Base-by-base conservation (phyloP, 192 early-diverging fungal species). In the Entomortierella chlamydospora region DNA sequence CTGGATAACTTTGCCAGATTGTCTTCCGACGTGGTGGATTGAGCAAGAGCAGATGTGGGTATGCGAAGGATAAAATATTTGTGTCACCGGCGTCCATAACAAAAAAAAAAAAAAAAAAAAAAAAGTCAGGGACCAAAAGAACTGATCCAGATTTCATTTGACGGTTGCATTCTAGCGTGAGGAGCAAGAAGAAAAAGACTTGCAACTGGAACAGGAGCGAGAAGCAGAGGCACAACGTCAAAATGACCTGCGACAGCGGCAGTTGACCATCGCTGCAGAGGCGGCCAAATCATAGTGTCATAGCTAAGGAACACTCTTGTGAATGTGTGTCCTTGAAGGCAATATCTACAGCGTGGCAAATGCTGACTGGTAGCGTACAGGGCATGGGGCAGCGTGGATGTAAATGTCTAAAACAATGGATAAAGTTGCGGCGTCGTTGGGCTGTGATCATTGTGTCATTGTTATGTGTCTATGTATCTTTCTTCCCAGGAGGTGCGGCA, bases 11-110 rank as follows among this genome's bases (percentile, higher is more conserved):
- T 69, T 98, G 28, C 97, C 97, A 34, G 61, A 65, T 17, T 77
- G 83, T 23, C 68, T 97, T 30, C 96, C 97, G 11, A 57, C 70
- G 0, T 98, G 96, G 95, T 95, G 97, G 79, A 72, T 89, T 17
- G 84, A 91, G 26, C 91, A 91, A 61, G 87, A 89, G 53, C 61
- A 59, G 22, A 88, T 93, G 89, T 87, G 88, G 85, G 85, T 87
- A 76, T 72, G 73, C 53, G 7, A 56, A 20, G 22, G 18, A 52
- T 11, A 25, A 18, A 41, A 18, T 52, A 42, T 37, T 29, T 66
- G 7, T 51, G 18, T 41, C 6, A 8, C 13, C 20, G 28, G 50
- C n/a, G n/a, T n/a, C n/a, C n/a, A n/a, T n/a, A n/a, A n/a, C n/a
- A 23, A 23, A 47, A 29, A 13, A 6, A 15, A 12, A 61, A 12